These are phyloP conservation scores for Byssochlamys sp. DNA, from an alignment of 2,329 filamentous ascomycete species.

Conservation along the genomic window DNA sequence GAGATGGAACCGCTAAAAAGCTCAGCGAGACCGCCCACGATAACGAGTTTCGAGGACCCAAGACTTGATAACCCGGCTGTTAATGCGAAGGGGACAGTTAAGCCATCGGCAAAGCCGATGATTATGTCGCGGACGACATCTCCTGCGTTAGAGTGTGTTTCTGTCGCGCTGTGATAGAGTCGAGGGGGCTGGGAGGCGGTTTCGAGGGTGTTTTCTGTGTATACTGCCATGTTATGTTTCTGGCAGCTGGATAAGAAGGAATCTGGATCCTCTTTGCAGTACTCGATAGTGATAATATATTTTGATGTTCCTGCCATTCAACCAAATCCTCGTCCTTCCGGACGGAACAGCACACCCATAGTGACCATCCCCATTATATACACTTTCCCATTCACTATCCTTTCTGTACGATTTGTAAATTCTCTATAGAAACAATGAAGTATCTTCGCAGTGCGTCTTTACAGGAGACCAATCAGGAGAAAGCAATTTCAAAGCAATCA, in stretches of 20 bases:
- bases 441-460: background rate
- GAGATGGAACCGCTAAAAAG: slow-evolving; percentile 60
- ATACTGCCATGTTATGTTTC: background rate
- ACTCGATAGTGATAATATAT: background rate
- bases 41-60: slow-evolving; percentile 50
- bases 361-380: background rate
- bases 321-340: background rate
- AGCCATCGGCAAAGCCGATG: slow-evolving; percentile 62
- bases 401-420: background rate
- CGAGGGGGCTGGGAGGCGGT: background rate
- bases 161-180: background rate
- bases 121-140: slow-evolving; percentile 44
- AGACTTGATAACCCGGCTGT: slow-evolving; percentile 55
- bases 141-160: slow-evolving; percentile 1
- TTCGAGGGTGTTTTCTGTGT: background rate
- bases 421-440: background rate
- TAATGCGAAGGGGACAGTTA: slow-evolving; percentile 65
- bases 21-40: slow-evolving; percentile 61
- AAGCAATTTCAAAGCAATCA: background rate
- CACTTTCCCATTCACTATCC: background rate
- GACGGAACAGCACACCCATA: background rate
- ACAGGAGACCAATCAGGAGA: background rate
- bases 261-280: too few species aligned
- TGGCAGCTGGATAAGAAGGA: too few species aligned
- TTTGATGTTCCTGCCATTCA: background rate